Base-by-base conservation (phyloP, 805 yeast species). In the Saturnispora sekii region DNA sequence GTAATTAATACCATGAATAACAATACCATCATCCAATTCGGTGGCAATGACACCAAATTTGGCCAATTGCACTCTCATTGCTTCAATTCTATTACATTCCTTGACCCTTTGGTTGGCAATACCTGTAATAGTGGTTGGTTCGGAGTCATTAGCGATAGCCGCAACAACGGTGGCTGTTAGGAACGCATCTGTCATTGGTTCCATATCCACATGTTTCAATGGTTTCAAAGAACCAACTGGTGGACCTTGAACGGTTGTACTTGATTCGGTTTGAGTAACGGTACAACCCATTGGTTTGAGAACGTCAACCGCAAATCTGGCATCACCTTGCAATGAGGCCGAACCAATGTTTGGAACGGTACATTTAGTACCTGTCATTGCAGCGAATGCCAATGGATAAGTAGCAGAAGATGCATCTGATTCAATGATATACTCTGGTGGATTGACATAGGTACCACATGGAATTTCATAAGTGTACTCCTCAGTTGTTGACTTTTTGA, bases 171-270 rank as follows among this genome's bases (percentile, higher is more conserved):
- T 77, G 0, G 98, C 98, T 12, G 98, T 93, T 57, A 93, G 70
- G 62, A 93, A 93, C 0, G 98, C 98, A 65, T 93, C 98, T 0
- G 98, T 93, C 98, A 93, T 93, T 44, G 98, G 97, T 66, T 93
- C 98, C 98, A 93, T 93, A 61, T 93, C 97, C 46, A 93, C 82
- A 50, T 70, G 74, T 10, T 78, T 69, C 51, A 93, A 68, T 6
- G 95, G 85, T 56, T 71, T 74, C 52, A 93, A 70, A 0, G 63
- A 48, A 12, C 94, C 94, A 33, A 65, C 65, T 15, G 83, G 69
- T 5, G 97, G 96, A 40, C 97, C 97, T 35, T 81, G 77, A 8
- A 93, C 97, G 0, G 97, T 88, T 0, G 98, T 93, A 2, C 94
- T 79, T 2, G 84, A 78, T 1, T 74, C 82, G 2, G 93, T 77